Percentiles rank a stretch among this genome's conserved stretches.
These are phyloP conservation scores for Tillandsia fasciculata DNA, from an alignment of 176 grass and related monocot species.

Conservation along the genomic window DNA sequence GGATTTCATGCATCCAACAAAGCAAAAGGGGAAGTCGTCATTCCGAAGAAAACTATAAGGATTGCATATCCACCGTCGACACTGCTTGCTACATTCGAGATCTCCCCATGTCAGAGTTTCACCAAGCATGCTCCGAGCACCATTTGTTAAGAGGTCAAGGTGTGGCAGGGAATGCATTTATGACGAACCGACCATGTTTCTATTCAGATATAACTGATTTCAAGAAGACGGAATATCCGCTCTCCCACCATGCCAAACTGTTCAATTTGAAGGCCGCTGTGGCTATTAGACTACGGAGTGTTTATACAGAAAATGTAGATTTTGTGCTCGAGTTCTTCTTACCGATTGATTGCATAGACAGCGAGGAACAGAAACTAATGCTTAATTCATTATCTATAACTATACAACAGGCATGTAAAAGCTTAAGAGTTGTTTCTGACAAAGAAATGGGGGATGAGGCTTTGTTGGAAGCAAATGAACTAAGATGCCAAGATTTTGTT, in stretches of 20 bases:
- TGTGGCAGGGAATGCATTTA: slow-evolving; percentile 67
- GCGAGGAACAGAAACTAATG: slow-evolving; percentile 48
- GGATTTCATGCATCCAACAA: slow-evolving; percentile 76
- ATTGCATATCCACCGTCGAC: slow-evolving; percentile 74
- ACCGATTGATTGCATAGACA: slow-evolving; percentile 41
- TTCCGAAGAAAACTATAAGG: slow-evolving; percentile 52
- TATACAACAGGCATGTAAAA: slow-evolving; percentile 48
- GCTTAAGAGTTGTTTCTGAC: slow-evolving; percentile 40
- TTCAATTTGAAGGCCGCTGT: slow-evolving; percentile 73
- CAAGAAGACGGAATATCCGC: slow-evolving; percentile 65
- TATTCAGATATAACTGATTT: slow-evolving; percentile 40
- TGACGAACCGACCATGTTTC: slow-evolving; percentile 79
- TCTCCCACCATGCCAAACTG: slow-evolving; percentile 83
- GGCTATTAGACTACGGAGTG: slow-evolving; percentile 55
- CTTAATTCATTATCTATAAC: slow-evolving; percentile 68
- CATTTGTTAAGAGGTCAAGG: slow-evolving; percentile 91
- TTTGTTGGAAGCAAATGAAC: slow-evolving; percentile 15
- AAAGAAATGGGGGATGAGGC: slow-evolving; percentile 59
- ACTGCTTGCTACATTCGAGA: slow-evolving; percentile 58
- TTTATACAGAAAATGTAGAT: slow-evolving; percentile 42
- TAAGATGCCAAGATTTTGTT: slow-evolving; percentile 9
- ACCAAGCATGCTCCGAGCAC: slow-evolving; percentile 91
- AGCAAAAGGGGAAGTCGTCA: slow-evolving; percentile 63
- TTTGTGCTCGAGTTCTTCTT: slow-evolving; percentile 95
- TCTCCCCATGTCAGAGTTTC: slow-evolving; percentile 37